A percentile compares a stretch with the other conserved stretches of the same genome.
phyloP scores from a whole-genome alignment of 2,329 filamentous ascomycete genomes.

The Coniochaeta ligniaria region DNA sequence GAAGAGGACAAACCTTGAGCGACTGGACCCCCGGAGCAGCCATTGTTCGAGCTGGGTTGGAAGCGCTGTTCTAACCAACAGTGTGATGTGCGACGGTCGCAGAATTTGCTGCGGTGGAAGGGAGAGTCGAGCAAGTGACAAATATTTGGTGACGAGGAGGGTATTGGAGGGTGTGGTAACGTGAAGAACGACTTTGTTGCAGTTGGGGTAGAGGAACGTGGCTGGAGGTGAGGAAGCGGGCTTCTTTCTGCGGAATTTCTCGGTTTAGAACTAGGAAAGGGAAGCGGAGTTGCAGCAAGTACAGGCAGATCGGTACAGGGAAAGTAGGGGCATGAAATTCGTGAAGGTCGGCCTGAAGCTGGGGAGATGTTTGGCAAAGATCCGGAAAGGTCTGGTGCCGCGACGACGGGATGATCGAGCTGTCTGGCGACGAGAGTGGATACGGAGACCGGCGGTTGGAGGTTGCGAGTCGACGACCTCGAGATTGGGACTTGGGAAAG shows the following conservation, averaged over 20 bases:
- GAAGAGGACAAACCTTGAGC: slow-evolving; percentile 62
- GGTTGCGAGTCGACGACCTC: neutral
- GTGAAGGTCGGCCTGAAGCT: neutral
- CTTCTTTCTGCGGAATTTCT: neutral
- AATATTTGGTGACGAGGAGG: neutral
- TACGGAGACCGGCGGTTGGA: neutral
- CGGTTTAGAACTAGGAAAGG: neutral
- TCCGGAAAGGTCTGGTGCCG: neutral
- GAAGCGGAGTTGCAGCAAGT: neutral
- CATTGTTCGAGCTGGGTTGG: slow-evolving; percentile 37
- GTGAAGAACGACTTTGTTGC: neutral
- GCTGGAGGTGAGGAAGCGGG: neutral
- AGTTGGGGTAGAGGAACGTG: neutral
- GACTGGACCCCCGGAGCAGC: slow-evolving; percentile 82
- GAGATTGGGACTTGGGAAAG: neutral
- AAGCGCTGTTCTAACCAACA: slow-evolving; percentile 1
- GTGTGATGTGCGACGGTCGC: slow-evolving; percentile 3
- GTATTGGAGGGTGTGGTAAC: neutral
- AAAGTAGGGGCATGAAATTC: neutral
- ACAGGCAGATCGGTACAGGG: neutral
- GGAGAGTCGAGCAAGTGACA: neutral
- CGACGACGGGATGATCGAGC: neutral
- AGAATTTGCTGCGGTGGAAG: slow-evolving; percentile 1
- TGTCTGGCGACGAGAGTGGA: neutral
- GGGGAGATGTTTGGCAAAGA: neutral